A percentile compares a stretch with the other conserved stretches of the same genome.
phyloP scores from a whole-genome alignment of 352 stramenopile species.

The Pythium catenulatum region DNA sequence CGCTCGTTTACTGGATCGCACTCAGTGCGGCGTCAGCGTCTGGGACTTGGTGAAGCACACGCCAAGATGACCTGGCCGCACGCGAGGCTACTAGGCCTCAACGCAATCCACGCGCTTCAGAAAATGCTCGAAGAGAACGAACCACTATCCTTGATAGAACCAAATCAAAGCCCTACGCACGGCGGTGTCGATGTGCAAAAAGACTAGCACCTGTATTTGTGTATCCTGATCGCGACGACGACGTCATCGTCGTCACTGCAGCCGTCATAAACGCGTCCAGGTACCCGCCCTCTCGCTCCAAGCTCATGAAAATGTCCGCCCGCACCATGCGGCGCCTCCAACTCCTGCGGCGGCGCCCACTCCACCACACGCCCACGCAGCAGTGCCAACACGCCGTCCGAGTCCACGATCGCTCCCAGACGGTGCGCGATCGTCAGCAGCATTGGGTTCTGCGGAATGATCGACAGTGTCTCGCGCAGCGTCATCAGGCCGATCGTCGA shows the following conservation, averaged over 20 bases:
- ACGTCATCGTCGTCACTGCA: too few species aligned
- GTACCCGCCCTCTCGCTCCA: constrained; percentile 70
- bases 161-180: too few species aligned
- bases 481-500: constrained; percentile 85
- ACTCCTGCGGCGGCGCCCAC: constrained; percentile 82
- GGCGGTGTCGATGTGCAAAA: too few species aligned
- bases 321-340: constrained; percentile 72
- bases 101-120: too few species aligned
- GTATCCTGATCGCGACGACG: too few species aligned
- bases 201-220: too few species aligned
- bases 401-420: constrained; percentile 25
- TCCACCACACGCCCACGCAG: constrained; percentile 89
- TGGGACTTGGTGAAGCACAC: constrained; percentile 83
- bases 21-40: too few species aligned
- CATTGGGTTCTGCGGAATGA: constrained; percentile 96
- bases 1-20: too few species aligned
- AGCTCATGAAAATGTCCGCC: constrained; percentile 73
- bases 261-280: constrained; percentile 62
- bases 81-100: too few species aligned
- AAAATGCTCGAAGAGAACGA: too few species aligned
- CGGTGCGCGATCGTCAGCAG: constrained; percentile 94
- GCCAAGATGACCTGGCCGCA: too few species aligned
- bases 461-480: constrained; percentile 90
- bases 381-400: constrained; percentile 13
- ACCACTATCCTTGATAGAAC: too few species aligned